Conservation (phyloP, 1,139 yeast genomes). For the Taphrina betulina region DNA sequence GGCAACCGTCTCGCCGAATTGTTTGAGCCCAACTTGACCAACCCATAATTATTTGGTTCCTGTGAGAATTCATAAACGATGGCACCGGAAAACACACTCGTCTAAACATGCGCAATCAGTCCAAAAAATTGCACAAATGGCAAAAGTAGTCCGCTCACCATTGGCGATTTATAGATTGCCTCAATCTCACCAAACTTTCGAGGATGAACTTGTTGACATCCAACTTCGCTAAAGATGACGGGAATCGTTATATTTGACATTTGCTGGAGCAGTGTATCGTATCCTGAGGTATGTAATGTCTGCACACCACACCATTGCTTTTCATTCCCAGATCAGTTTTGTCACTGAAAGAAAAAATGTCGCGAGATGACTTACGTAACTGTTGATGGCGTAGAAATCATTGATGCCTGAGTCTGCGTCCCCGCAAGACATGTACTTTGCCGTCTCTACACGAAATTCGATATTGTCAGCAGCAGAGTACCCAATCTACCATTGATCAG, state of each 20-base stretch:
- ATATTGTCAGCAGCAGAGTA: conserved; percentile 87
- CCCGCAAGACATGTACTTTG: conserved; percentile 77
- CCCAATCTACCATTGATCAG: conserved; percentile 54
- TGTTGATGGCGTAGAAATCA: conserved; percentile 88
- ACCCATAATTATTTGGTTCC: conserved; percentile 84
- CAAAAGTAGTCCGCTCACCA: conserved; percentile 50
- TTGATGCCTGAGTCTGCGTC: conserved; percentile 45
- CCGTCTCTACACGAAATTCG: conserved; percentile 68
- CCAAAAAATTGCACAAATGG: background rate
- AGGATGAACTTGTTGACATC: conserved; percentile 83
- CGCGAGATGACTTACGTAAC: too few species aligned
- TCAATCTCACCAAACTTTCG: conserved; percentile 75
- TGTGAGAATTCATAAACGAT: conserved; percentile 87
- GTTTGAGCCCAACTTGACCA: conserved; percentile 56
- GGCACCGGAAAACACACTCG: conserved; percentile 83
- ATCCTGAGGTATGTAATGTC: conserved; percentile 17
- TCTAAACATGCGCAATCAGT: conserved; percentile 1
- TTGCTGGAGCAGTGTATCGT: conserved; percentile 47
- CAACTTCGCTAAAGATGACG: conserved; percentile 84
- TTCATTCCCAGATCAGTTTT: too few species aligned
- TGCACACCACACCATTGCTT: conserved; percentile 16
- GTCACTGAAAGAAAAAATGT: too few species aligned
- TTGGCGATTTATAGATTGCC: conserved; percentile 65
- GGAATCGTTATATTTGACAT: conserved; percentile 71
- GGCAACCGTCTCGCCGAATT: conserved; percentile 56